Evolutionary conservation across 495 filamentous ascomycete species (phyloP).

Genomic region (Penicillium turbatum): DNA sequence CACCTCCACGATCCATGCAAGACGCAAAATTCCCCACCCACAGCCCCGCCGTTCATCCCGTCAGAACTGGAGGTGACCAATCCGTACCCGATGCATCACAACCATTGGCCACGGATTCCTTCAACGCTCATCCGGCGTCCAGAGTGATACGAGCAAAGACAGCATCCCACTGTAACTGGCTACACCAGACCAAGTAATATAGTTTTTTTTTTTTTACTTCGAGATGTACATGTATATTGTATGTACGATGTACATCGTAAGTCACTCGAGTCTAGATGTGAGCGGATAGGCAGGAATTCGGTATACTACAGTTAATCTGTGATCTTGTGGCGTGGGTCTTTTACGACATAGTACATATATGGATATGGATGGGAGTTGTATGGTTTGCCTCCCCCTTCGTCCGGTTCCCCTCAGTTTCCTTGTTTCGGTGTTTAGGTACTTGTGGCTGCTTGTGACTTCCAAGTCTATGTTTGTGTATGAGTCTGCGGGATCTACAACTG

Average conservation of each 20-base stretch:
- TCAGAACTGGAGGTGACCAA: slow-evolving; percentile 17
- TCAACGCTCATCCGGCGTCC: slow-evolving; percentile 3
- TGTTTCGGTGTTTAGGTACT: no score
- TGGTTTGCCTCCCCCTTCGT: background rate
- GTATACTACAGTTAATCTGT: background rate
- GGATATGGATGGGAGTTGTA: no score
- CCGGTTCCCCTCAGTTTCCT: no score
- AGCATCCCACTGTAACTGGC: background rate
- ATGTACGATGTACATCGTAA: no score
- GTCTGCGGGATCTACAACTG: no score
- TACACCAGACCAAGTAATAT: no score
- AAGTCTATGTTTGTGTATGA: no score
- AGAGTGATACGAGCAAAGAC: background rate
- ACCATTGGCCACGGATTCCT: slow-evolving; percentile 15
- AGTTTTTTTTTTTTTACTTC: no score
- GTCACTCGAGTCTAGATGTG: no score
- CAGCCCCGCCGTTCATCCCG: slow-evolving; percentile 30
- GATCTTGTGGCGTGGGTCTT: no score
- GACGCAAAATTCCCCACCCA: background rate
- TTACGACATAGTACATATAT: no score
- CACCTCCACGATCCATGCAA: slow-evolving; percentile 14
- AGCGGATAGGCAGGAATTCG: background rate
- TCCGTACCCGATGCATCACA: slow-evolving; percentile 9
- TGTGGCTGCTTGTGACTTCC: background rate
- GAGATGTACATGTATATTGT: no score